Percentiles rank a stretch among this genome's conserved stretches.
These are phyloP conservation scores for Solanum ossicruentum DNA, from an alignment of 257 asterid species.

Conservation along the genomic window DNA sequence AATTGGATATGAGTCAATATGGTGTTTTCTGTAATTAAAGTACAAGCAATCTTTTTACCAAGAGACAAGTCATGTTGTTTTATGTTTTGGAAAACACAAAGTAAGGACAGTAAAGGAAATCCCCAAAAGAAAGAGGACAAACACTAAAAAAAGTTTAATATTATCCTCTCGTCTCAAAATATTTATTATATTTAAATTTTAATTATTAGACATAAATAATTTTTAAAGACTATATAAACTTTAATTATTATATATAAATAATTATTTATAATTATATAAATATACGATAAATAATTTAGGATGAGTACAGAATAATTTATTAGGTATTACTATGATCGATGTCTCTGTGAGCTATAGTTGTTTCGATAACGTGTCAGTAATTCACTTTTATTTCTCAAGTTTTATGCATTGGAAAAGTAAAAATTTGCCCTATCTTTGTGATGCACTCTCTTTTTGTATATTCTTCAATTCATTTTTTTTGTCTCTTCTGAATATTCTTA, in stretches of 20 bases:
- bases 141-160: not conserved
- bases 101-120: not conserved
- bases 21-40: not conserved
- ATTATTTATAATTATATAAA: not conserved
- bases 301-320: not conserved
- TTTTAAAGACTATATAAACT: not conserved
- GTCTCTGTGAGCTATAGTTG: not conserved
- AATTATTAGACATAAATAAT: not conserved
- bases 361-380: not conserved
- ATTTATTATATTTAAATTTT: not conserved
- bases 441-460: not conserved
- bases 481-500: not conserved
- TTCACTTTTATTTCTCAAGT: not conserved
- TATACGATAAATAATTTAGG: not conserved
- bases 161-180: not conserved
- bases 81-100: not conserved
- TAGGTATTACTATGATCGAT: not conserved
- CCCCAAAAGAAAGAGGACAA: conserved; percentile 15
- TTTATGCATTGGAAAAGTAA: not conserved
- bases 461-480: not conserved
- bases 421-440: not conserved
- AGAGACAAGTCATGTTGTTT: not conserved
- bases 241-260: not conserved
- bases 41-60: not conserved
- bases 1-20: not conserved